Evolutionary conservation across 305 asterid genomes (phyloP).

Genomic region (Fraxinus greggii): DNA sequence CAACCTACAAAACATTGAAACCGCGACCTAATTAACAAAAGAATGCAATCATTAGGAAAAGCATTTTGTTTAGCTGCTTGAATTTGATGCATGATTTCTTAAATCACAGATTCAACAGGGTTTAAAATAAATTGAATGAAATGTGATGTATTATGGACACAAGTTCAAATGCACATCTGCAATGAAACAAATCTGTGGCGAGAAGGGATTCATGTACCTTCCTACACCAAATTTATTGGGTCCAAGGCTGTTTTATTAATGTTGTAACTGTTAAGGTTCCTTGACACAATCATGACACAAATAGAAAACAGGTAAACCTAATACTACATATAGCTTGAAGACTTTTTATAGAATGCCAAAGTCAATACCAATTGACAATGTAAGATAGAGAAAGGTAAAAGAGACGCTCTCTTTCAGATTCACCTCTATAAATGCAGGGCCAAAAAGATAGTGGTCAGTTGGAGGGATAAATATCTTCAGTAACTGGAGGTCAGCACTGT

Average conservation of each 20-base stretch:
- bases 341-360: not conserved
- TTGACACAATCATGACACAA: not conserved
- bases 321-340: not conserved
- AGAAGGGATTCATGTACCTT: not conserved
- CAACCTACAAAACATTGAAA: conserved; percentile 55
- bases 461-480: conserved; percentile 66
- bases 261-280: not conserved
- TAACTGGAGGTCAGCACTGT: conserved; percentile 54
- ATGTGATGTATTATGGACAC: not conserved
- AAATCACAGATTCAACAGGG: not conserved
- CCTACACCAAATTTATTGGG: not conserved
- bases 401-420: not conserved
- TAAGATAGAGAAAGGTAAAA: not conserved
- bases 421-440: conserved; percentile 93
- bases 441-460: conserved; percentile 51
- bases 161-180: not conserved
- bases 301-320: not conserved
- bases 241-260: not conserved
- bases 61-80: not conserved
- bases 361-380: not conserved
- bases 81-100: not conserved
- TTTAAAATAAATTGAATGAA: not conserved
- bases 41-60: not conserved
- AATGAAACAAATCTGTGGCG: not conserved
- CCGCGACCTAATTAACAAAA: conserved; percentile 2